phyloP scores from a whole-genome alignment of 2,329 filamentous ascomycete genomes.

The Berkeleyomyces basicola region DNA sequence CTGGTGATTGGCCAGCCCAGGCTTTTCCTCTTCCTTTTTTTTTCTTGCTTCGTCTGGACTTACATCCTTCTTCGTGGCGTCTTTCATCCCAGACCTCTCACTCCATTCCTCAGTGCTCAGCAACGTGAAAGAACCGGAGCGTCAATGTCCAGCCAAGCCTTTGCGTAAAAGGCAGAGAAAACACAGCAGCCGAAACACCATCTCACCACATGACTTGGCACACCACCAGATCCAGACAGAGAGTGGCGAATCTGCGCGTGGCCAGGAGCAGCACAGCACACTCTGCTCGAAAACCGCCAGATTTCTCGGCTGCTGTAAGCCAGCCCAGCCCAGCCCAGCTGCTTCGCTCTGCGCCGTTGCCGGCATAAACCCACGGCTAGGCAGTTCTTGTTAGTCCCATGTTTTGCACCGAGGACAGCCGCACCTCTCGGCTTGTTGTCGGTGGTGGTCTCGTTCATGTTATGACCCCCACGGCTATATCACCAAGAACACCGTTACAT shows the following conservation, averaged over 20 bases:
- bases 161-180: not conserved
- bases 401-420: not conserved
- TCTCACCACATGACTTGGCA: not conserved
- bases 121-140: not conserved
- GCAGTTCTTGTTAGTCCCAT: no score
- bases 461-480: slow-evolving; percentile 1
- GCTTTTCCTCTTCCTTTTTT: not conserved
- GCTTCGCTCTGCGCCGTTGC: no score
- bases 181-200: not conserved
- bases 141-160: no score
- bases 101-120: no score
- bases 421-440: not conserved
- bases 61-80: not conserved
- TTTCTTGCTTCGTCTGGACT: not conserved
- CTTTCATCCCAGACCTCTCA: not conserved
- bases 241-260: not conserved
- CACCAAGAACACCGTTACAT: not conserved
- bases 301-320: no score
- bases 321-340: no score
- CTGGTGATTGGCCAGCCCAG: not conserved
- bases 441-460: not conserved
- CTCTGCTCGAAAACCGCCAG: not conserved
- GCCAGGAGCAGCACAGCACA: not conserved
- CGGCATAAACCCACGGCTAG: no score
- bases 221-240: not conserved